Evolutionary conservation across 352 stramenopile genomes (phyloP).

Genomic region (Hyaloperonospora brassicae): DNA sequence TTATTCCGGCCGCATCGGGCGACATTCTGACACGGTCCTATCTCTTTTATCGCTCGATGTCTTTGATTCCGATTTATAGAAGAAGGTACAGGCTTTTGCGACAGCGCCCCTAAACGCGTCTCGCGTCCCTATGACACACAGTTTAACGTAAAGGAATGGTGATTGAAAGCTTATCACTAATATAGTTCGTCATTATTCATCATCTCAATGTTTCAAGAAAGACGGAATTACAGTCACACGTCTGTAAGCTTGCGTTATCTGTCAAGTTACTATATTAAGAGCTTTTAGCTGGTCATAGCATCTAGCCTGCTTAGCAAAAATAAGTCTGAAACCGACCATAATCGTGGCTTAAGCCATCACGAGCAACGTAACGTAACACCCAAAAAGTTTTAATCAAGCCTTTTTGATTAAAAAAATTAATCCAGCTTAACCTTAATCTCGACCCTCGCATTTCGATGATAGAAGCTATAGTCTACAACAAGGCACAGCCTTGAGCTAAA

Average conservation of each 20-base stretch:
- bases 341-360: background rate
- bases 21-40: background rate
- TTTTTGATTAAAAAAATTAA: slow-evolving; percentile 8
- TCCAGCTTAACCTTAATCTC: background rate
- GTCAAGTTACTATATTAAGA: slow-evolving; percentile 3
- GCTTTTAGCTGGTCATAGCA: background rate
- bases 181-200: slow-evolving; percentile 11
- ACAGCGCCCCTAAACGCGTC: background rate
- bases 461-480: slow-evolving; percentile 4
- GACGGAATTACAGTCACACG: background rate
- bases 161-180: slow-evolving; percentile 8
- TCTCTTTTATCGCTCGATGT: background rate
- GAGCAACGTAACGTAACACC: slow-evolving; percentile 1
- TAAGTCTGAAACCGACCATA: too few relatives aligned
- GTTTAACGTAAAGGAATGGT: slow-evolving; percentile 9
- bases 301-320: background rate
- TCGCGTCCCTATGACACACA: background rate
- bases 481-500: background rate
- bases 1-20: slow-evolving; percentile 13
- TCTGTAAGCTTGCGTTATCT: slow-evolving; percentile 1
- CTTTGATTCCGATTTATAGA: slow-evolving; percentile 6
- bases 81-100: background rate
- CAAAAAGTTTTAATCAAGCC: slow-evolving; percentile 1
- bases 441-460: background rate
- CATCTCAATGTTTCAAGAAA: background rate